Conservation (phyloP, 768 basidiomycete genomes). For the Kockovaella imperatae region DNA sequence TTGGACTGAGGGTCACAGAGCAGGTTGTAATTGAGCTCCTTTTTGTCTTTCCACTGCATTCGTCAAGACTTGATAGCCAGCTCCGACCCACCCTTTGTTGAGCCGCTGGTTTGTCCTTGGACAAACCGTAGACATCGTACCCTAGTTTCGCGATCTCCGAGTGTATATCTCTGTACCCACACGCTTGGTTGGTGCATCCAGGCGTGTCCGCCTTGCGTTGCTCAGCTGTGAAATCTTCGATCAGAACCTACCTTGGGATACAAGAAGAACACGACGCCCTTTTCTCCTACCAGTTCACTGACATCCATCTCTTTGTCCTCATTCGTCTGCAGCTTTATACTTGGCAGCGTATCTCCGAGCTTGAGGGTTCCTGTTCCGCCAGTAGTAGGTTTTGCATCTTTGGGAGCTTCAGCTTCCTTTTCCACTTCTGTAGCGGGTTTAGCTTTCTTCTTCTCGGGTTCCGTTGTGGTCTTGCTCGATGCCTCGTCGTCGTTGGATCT, state of each 20-base stretch:
- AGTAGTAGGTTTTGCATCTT: conserved; percentile 29
- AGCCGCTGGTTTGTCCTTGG: conserved; percentile 50
- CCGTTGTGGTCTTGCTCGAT: neutral
- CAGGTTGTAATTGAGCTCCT: conserved; percentile 73
- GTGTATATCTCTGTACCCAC: conserved; percentile 78
- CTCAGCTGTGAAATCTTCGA: conserved; percentile 6
- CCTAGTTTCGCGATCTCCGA: conserved; percentile 62
- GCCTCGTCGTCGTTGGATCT: no score
- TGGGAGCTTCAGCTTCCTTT: conserved; percentile 34
- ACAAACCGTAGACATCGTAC: conserved; percentile 75
- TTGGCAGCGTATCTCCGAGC: conserved; percentile 68
- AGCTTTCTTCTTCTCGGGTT: conserved; percentile 4
- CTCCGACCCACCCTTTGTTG: conserved; percentile 61
- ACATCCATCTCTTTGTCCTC: conserved; percentile 71
- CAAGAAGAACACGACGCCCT: conserved; percentile 62
- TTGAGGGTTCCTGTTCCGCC: conserved; percentile 48
- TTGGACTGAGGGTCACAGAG: conserved; percentile 80
- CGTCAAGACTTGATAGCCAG: conserved; percentile 16
- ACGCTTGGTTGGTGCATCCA: conserved; percentile 88
- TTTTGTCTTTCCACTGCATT: conserved; percentile 50
- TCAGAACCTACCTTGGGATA: conserved; percentile 45
- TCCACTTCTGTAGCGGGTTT: conserved; percentile 22
- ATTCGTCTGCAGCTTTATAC: conserved; percentile 71
- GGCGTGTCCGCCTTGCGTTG: conserved; percentile 18
- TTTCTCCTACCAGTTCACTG: conserved; percentile 52